phyloP scores from a whole-genome alignment of 73 alveolate species.

The Blepharisma stoltei region DNA sequence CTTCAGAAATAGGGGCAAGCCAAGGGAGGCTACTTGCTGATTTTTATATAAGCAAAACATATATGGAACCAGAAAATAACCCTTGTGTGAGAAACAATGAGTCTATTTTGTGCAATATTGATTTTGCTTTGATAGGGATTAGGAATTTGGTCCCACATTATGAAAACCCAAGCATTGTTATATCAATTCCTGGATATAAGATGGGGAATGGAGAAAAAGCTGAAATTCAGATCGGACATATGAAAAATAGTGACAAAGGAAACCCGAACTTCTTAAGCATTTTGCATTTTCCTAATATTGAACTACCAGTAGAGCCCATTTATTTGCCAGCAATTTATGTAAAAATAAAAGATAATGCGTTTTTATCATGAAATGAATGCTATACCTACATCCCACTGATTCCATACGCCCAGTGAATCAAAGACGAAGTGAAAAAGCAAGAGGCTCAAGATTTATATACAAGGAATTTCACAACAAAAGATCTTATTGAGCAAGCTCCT shows the following conservation, averaged over 20 bases:
- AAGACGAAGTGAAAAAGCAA: constrained; percentile 32
- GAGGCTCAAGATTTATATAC: constrained; percentile 14
- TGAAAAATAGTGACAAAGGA: constrained; percentile 28
- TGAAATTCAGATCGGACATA: not conserved
- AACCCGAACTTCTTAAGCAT: constrained; percentile 40
- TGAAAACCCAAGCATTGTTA: constrained; percentile 39
- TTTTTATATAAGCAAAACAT: constrained; percentile 40
- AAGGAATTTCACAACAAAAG: not conserved
- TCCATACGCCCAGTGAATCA: constrained; percentile 41
- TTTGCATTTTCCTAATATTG: constrained; percentile 29
- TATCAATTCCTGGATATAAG: constrained; percentile 38
- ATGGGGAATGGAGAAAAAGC: not conserved
- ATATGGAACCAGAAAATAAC: constrained; percentile 21
- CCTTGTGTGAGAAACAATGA: constrained; percentile 4
- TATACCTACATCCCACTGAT: constrained; percentile 42
- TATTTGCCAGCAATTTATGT: constrained; percentile 54
- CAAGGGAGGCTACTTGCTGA: constrained; percentile 60
- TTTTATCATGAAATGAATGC: constrained; percentile 44
- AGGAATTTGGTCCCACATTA: constrained; percentile 43
- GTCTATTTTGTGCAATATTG: constrained; percentile 30
- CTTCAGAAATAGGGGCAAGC: constrained; percentile 36
- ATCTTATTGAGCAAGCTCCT: not conserved
- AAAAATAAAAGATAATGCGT: constrained; percentile 48
- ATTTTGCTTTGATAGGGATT: constrained; percentile 49
- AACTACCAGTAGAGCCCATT: constrained; percentile 44